Evolutionary conservation across 768 basidiomycete species (phyloP).

Genomic region (Agrocybe praecox): DNA sequence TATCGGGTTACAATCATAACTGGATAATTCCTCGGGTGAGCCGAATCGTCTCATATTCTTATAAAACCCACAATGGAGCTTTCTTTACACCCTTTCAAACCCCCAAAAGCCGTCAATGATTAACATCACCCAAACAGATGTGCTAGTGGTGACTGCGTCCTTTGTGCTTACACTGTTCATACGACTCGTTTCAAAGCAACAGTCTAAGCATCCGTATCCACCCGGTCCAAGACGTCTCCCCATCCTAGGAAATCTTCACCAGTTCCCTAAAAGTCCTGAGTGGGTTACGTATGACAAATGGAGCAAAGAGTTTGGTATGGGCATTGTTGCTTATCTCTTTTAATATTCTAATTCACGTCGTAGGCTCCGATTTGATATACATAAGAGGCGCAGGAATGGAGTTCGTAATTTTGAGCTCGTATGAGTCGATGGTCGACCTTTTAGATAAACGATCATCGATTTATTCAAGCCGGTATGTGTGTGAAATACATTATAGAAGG

Average conservation of each 20-base stretch:
- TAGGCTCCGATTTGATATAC: constrained; percentile 34
- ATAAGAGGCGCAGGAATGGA: constrained; percentile 30
- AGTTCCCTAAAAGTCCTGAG: background rate
- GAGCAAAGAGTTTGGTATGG: constrained; percentile 20
- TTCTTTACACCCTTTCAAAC: too few species aligned
- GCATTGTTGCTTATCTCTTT: background rate
- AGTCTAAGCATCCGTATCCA: background rate
- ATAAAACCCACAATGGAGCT: too few species aligned
- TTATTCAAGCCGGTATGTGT: constrained; percentile 40
- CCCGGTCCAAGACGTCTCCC: constrained; percentile 6
- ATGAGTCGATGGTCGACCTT: constrained; percentile 35
- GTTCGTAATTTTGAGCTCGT: constrained; percentile 37
- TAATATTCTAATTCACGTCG: background rate
- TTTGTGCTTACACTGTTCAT: too few species aligned
- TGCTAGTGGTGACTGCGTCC: too few species aligned
- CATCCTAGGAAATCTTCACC: constrained; percentile 1
- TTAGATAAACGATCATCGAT: constrained; percentile 42
- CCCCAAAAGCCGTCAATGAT: too few species aligned
- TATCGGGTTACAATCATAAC: too few species aligned
- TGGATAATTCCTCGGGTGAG: too few species aligned
- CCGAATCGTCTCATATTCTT: too few species aligned
- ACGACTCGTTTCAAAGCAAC: too few species aligned
- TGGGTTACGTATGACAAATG: constrained; percentile 13
- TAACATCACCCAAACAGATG: too few species aligned
- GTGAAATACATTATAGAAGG: background rate